Evolutionary conservation across 2,329 filamentous ascomycete genomes (phyloP).

Genomic region (Sarocladiaceae sp.): DNA sequence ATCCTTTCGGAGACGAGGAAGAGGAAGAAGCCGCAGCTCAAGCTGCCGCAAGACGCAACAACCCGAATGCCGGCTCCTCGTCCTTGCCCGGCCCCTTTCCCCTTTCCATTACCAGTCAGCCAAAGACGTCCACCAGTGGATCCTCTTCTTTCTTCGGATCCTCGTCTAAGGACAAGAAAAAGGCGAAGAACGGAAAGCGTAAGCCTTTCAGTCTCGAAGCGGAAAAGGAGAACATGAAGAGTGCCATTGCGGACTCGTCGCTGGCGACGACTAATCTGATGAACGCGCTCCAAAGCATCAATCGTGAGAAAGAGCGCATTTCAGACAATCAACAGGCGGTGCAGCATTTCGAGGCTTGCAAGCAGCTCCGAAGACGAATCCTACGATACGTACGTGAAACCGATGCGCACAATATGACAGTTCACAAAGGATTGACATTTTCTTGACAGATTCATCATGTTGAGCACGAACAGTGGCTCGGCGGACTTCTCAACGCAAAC

Average conservation of each 20-base stretch:
- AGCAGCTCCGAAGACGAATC: conserved; percentile 76
- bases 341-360: conserved; percentile 79
- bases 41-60: conserved; percentile 15
- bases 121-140: conserved; percentile 16
- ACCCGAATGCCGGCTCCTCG: conserved; percentile 17
- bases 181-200: conserved; percentile 51
- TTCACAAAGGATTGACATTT: background rate
- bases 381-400: conserved; percentile 66
- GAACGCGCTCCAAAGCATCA: conserved; percentile 85
- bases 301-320: conserved; percentile 82
- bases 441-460: conserved; percentile 73
- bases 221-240: conserved; percentile 83
- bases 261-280: conserved; percentile 87
- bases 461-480: conserved; percentile 87
- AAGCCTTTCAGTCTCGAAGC: conserved; percentile 77
- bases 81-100: conserved; percentile 14
- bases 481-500: conserved; percentile 86
- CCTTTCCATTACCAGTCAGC: conserved; percentile 20
- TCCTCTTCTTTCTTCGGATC: conserved; percentile 12
- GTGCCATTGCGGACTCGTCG: conserved; percentile 82
- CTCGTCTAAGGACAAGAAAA: conserved; percentile 35
- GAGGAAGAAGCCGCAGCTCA: conserved; percentile 44
- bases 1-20: conserved; percentile 65
- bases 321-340: conserved; percentile 77
- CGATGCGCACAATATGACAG: background rate